These are phyloP conservation scores for Syzygium oleosum DNA, from an alignment of 345 rosid genomes.

Conservation along the genomic window DNA sequence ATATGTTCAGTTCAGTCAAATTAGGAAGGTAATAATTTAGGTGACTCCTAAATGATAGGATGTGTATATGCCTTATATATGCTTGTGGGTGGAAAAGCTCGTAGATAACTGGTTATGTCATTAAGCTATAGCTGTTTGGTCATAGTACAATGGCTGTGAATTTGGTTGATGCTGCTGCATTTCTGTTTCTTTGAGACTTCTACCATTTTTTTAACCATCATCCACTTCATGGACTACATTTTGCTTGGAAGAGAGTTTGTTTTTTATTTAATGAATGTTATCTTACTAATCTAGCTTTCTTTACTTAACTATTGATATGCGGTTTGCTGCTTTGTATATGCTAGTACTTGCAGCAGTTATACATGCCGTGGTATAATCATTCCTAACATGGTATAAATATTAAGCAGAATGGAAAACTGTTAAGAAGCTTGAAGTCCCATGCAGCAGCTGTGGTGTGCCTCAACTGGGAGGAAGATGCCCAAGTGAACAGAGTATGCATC, in stretches of 20 bases:
- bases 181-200: not conserved
- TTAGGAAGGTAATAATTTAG: not conserved
- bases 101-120: not conserved
- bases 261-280: not conserved
- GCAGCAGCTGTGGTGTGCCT: slow-evolving; percentile 71
- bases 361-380: not conserved
- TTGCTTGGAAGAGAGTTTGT: not conserved
- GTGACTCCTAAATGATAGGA: not conserved
- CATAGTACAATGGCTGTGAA: not conserved
- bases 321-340: not conserved
- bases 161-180: not conserved
- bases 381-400: not conserved
- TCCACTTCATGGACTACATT: not conserved
- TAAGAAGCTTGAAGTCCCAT: slow-evolving; percentile 72
- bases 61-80: not conserved
- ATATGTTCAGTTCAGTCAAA: not conserved
- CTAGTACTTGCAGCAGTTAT: not conserved
- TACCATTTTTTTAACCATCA: not conserved
- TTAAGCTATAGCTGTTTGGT: not conserved
- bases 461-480: slow-evolving; percentile 82
- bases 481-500: slow-evolving; percentile 3
- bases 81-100: not conserved
- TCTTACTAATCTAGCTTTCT: not conserved
- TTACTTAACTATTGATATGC: not conserved
- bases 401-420: slow-evolving; percentile 63